Conservation (phyloP, 257 asterid genomes). For the Mentha longifolia region DNA sequence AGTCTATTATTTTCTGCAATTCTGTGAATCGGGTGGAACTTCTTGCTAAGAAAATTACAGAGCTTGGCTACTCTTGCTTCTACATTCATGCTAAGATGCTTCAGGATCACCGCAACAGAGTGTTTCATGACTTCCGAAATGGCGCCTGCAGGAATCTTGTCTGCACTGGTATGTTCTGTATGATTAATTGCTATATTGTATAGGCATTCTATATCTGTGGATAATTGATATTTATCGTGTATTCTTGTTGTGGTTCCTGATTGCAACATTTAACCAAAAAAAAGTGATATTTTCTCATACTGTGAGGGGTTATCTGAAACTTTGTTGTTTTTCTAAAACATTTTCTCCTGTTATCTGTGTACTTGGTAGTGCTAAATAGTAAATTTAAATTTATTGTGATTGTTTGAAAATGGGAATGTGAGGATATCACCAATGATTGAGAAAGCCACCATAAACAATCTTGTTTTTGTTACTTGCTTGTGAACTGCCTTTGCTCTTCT, state of each 20-base stretch:
- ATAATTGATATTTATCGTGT: background rate
- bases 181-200: slow-evolving; percentile 13
- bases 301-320: background rate
- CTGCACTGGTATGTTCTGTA: slow-evolving; percentile 69
- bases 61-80: slow-evolving; percentile 94
- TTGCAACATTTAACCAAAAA: background rate
- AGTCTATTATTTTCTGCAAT: slow-evolving; percentile 90
- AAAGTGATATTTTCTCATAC: slow-evolving; percentile 3
- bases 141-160: slow-evolving; percentile 98
- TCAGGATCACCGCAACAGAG: slow-evolving; percentile 93
- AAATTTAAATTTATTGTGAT: background rate
- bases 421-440: slow-evolving; percentile 16
- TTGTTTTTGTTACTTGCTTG: slow-evolving; percentile 4
- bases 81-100: slow-evolving; percentile 96
- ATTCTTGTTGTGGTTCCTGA: slow-evolving; percentile 27
- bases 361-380: background rate
- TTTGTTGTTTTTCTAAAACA: background rate
- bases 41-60: slow-evolving; percentile 91
- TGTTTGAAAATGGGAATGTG: background rate
- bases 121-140: slow-evolving; percentile 91
- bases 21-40: slow-evolving; percentile 95
- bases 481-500: slow-evolving; percentile 25
- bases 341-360: background rate
- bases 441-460: slow-evolving; percentile 4
- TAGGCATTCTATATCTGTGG: background rate